Conservation (phyloP, 192 early-diverging fungal species). For the Phycomyces nitens region DNA sequence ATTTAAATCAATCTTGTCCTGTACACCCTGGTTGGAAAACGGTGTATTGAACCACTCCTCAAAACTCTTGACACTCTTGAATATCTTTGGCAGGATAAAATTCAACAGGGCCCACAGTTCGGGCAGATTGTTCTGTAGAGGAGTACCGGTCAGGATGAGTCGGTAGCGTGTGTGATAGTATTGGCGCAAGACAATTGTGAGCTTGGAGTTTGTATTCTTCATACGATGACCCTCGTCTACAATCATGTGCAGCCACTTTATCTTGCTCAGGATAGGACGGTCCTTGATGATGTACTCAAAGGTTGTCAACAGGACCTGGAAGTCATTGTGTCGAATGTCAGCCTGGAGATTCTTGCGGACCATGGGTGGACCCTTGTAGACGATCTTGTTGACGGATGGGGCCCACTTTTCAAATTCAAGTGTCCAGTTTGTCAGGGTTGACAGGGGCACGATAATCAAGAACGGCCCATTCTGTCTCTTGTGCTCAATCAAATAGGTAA, state of each 20-base stretch:
- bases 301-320: conserved; percentile 95
- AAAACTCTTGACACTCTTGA: conserved; percentile 94
- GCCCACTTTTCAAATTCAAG: conserved; percentile 99
- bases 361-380: conserved; percentile 87
- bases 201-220: conserved; percentile 91
- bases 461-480: conserved; percentile 96
- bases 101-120: conserved; percentile 97
- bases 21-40: conserved; percentile 73
- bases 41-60: conserved; percentile 99
- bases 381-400: conserved; percentile 80
- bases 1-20: conserved; percentile 89
- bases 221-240: conserved; percentile 99
- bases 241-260: conserved; percentile 98
- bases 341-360: conserved; percentile 69
- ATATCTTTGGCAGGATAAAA: conserved; percentile 94
- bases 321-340: conserved; percentile 72
- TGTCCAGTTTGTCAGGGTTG: conserved; percentile 96
- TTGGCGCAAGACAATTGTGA: conserved; percentile 82
- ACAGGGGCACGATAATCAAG: conserved; percentile 93
- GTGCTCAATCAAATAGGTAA: conserved; percentile 92
- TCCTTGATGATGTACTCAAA: conserved; percentile 97
- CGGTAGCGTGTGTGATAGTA: conserved; percentile 88
- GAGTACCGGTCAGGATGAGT: conserved; percentile 96
- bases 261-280: conserved; percentile 76
- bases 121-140: conserved; percentile 97